Base-by-base conservation (phyloP, 2,329 filamentous ascomycete species). In the Arthrobotrys megalospora region DNA sequence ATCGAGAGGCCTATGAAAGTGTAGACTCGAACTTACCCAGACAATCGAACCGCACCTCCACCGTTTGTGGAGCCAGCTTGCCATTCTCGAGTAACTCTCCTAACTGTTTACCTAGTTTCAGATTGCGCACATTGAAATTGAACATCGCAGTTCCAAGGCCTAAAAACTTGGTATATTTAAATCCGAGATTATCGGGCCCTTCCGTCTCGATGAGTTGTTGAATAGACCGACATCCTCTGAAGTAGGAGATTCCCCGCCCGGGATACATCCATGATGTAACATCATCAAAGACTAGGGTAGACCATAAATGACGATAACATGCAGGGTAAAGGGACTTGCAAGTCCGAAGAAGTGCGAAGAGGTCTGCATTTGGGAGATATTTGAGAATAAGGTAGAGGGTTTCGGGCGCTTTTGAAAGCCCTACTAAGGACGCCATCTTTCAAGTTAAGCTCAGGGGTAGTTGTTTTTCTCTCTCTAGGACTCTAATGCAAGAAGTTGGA, bases 301-400 rank as follows among this genome's bases (percentile, higher is more conserved):
- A 60, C 66, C 66, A 69, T 36, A 69, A 24, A 5, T 69, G 19
- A 6, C 38, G 38, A 12, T 69, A 34, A 19, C 52, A 69, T 4
- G 19, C 43, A 1, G 66, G 66, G 14, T 69, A 62, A 8, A 69
- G 24, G 6, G 66, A 60, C 60, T 69, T 69, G 19, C 52, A 69
- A 0, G 66, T 69, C n/a, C 4, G 52, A 19, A 69, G 50, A 14
- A 69, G 52, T 16, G 66, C 36, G 14, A 24, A 36, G 3, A 69
- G 14, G 14, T 69, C 38, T 0, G 10, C 12, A 11, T 48, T 36
- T 7, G 1, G 1, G n/a, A 69, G 66, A n/a, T 69, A 50, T 14
- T 24, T 0, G 7, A 69, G 52, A 14, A 69, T 62, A n/a, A 50
- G 53, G 28, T 60, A 69, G 52, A 69, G 41, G 52, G 24, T 24